Conservation (phyloP, 1,139 yeast genomes). For the Pichia sp. region DNA sequence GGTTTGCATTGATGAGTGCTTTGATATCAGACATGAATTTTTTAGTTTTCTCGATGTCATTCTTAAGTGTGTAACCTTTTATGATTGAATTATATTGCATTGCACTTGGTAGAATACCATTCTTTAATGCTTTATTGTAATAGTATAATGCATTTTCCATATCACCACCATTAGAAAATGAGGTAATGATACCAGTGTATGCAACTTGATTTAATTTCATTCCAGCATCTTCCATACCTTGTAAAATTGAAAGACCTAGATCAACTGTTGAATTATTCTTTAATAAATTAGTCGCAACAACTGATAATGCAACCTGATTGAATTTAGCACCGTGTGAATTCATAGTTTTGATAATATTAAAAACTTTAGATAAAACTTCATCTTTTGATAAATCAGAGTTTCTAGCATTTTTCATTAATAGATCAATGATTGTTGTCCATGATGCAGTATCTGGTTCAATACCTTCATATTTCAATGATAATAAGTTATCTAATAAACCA, state of each 20-base stretch:
- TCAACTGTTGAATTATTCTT: conserved; percentile 41
- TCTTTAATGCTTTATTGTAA: conserved; percentile 39
- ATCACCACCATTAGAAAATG: conserved; percentile 49
- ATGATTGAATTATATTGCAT: conserved; percentile 59
- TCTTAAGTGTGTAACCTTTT: conserved; percentile 35
- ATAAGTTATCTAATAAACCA: conserved; percentile 32
- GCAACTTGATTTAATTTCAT: conserved; percentile 35
- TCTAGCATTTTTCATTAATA: conserved; percentile 42
- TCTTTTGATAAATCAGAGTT: conserved; percentile 29
- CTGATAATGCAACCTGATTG: conserved; percentile 46
- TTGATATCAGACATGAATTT: conserved; percentile 20
- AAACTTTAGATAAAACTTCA: conserved; percentile 36
- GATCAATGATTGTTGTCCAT: conserved; percentile 55
- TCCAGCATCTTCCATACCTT: conserved; percentile 34
- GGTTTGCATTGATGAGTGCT: conserved; percentile 13
- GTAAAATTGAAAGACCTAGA: conserved; percentile 49
- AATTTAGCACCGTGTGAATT: conserved; percentile 36
- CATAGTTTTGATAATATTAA: conserved; percentile 37
- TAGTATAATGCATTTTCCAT: conserved; percentile 41
- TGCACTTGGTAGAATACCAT: conserved; percentile 35
- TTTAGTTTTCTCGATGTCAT: conserved; percentile 17
- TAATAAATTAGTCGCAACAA: conserved; percentile 52
- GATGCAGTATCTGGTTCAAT: conserved; percentile 53
- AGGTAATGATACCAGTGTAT: conserved; percentile 52
- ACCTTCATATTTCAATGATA: conserved; percentile 23